These are phyloP conservation scores for Xanthoceras sorbifolium DNA, from an alignment of 345 rosid genomes.

Conservation along the genomic window DNA sequence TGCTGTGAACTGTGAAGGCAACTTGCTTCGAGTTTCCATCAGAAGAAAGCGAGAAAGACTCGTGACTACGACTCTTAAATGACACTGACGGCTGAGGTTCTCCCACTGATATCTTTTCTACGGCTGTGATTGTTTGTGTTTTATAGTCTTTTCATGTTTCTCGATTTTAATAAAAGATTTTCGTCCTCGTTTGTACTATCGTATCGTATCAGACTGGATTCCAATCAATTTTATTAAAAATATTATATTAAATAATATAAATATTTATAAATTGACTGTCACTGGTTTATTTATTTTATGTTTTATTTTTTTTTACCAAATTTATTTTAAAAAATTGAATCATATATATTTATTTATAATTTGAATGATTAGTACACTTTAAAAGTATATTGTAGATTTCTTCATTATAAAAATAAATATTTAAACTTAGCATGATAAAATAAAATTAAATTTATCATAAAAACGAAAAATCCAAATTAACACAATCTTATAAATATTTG, in stretches of 20 bases:
- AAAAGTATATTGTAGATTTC: too few relatives aligned
- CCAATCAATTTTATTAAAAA: too few relatives aligned
- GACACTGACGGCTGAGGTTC: constrained; percentile 14
- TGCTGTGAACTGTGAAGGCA: background rate
- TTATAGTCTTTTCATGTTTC: background rate
- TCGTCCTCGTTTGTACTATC: constrained; percentile 23
- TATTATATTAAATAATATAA: background rate
- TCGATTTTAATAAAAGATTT: background rate
- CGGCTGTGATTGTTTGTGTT: constrained; percentile 19
- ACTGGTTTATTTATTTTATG: background rate
- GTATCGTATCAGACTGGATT: background rate
- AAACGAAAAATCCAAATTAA: too few relatives aligned
- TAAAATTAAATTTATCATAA: too few relatives aligned
- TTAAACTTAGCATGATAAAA: too few relatives aligned
- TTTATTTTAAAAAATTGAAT: too few relatives aligned
- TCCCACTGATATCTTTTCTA: background rate
- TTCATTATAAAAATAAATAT: too few relatives aligned
- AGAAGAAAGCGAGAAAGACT: background rate
- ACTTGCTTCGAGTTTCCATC: constrained; percentile 22
- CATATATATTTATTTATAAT: too few relatives aligned
- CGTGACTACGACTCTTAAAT: background rate
- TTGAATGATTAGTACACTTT: too few relatives aligned
- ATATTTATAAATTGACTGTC: too few relatives aligned
- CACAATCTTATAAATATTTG: too few relatives aligned
- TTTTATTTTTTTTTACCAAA: too few relatives aligned